A percentile compares a stretch with the other conserved stretches of the same genome.
These are phyloP conservation scores for Ophiosphaerella korrae DNA, from an alignment of 2,329 filamentous ascomycete species.

Conservation along the genomic window DNA sequence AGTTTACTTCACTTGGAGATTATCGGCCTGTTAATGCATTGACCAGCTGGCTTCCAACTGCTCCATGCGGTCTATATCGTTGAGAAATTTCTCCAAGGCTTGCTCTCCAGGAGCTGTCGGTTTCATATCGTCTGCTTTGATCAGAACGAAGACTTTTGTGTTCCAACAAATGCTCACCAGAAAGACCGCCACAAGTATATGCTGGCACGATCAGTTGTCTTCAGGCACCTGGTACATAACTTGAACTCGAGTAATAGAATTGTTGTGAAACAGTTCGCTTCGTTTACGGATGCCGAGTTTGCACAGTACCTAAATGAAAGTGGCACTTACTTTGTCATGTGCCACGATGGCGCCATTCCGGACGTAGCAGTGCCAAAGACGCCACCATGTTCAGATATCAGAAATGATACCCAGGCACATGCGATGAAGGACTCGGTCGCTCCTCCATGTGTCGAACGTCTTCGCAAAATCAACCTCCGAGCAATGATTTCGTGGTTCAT, in stretches of 20 bases:
- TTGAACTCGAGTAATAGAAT: slow-evolving; percentile 48
- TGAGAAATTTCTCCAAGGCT: slow-evolving; percentile 66
- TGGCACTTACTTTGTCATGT: slow-evolving; percentile 70
- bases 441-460: slow-evolving; percentile 23
- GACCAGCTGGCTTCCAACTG: slow-evolving; percentile 65
- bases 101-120: slow-evolving; percentile 69
- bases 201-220: slow-evolving; percentile 69
- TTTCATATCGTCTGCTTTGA: slow-evolving; percentile 75
- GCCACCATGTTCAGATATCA: slow-evolving; percentile 8
- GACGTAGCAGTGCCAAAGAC: neutral
- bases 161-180: slow-evolving; percentile 52
- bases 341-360: slow-evolving; percentile 63
- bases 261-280: slow-evolving; percentile 55
- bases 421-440: slow-evolving; percentile 22
- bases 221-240: slow-evolving; percentile 37
- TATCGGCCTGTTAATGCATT: neutral
- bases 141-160: slow-evolving; percentile 59
- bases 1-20: neutral
- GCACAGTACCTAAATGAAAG: slow-evolving; percentile 58
- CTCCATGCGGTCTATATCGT: slow-evolving; percentile 73
- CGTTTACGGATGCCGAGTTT: slow-evolving; percentile 58
- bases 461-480: slow-evolving; percentile 44
- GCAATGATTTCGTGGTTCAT: slow-evolving; percentile 62
- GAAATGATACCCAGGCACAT: slow-evolving; percentile 20
- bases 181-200: slow-evolving; percentile 58